Evolutionary conservation across 371 early-diverging fungal genomes (phyloP), one percentile per base, ranked within the genome.

Genomic region (Funneliformis caledonium): DNA sequence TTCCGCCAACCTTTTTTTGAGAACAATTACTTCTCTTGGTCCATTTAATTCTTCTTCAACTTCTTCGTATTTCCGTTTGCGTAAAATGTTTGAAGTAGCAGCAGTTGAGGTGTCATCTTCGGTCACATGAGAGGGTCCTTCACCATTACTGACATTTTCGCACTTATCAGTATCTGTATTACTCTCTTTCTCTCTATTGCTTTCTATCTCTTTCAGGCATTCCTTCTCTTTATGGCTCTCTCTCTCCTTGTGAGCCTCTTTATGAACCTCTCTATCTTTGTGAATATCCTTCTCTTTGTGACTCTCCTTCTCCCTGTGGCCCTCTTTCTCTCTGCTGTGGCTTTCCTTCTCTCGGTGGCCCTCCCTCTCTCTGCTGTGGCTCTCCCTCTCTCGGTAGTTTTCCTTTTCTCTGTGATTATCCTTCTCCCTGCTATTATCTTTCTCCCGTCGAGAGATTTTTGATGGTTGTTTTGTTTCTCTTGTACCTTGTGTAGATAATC

Each of bases 41-140:
- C 42, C 70, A 43, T n/a, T 19, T 43, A 61, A n/a, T 8, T 43
- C 19, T 2, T 77, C 48, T 10, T 77, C 48, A 11, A 77, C 16
- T 48, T 77, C 65, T 16, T 77, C 78, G 65, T 31, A 65, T 65
- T 48, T 77, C 16, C 78, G 78, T 26, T 77, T 77, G 22, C 78
- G 62, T 10, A 4, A 11, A 45, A 37, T 47, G 9, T 14, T 45
- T 31, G 45, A 7, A 22, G 12, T 37, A 37, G 37, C 37, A 37
- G 3, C 37, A 37, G 1, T 12, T 16, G 14, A 31, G 43, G 42
- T 8, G 6, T 59, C 14, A 33, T 56, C 4, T 45, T 61, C 61
- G 19, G 33, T 76, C 43, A n/a, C 22, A 45, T 52, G 26, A 33
- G 73, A 73, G 1, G 73, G 73, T 2, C 73, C 52, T 73, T 73